Evolutionary conservation across 179 eudicot species (phyloP).

Genomic region (Nepenthes alata): DNA sequence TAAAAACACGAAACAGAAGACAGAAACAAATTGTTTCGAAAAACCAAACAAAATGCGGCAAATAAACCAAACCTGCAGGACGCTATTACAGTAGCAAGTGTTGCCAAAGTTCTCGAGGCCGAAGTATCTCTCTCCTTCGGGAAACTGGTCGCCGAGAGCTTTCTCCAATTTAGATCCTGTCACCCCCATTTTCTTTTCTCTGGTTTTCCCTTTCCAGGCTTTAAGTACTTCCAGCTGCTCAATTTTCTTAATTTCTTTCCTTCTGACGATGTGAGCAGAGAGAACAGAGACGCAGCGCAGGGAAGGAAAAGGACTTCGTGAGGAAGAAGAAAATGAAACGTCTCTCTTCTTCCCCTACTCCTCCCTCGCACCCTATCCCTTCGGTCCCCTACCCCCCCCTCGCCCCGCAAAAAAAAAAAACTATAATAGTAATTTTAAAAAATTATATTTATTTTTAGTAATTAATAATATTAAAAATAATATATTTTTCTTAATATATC

Average conservation of each 20-base stretch:
- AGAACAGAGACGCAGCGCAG: too few species aligned
- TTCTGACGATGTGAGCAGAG: too few species aligned
- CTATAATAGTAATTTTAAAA: too few species aligned
- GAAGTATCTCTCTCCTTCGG: slow-evolving; percentile 4
- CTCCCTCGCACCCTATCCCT: too few species aligned
- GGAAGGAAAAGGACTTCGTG: too few species aligned
- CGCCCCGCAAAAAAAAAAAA: too few species aligned
- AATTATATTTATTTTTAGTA: too few species aligned
- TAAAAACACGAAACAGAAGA: background rate
- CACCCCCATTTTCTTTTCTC: slow-evolving; percentile 4
- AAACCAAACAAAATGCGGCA: background rate
- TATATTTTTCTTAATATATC: too few species aligned
- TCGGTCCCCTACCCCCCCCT: too few species aligned
- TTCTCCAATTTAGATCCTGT: slow-evolving; percentile 3
- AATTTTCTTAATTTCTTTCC: background rate
- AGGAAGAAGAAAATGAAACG: too few species aligned
- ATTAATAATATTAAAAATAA: too few species aligned
- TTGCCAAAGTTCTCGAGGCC: slow-evolving; percentile 6
- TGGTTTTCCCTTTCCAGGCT: background rate
- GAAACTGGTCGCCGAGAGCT: slow-evolving; percentile 4
- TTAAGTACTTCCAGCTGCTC: background rate
- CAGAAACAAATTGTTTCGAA: background rate
- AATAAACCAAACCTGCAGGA: slow-evolving; percentile 3
- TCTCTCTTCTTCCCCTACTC: too few species aligned
- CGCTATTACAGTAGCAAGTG: slow-evolving; percentile 6